Evolutionary conservation across 1,284 basidiomycete species (phyloP).

Genomic region (Sphagnurus paluster): DNA sequence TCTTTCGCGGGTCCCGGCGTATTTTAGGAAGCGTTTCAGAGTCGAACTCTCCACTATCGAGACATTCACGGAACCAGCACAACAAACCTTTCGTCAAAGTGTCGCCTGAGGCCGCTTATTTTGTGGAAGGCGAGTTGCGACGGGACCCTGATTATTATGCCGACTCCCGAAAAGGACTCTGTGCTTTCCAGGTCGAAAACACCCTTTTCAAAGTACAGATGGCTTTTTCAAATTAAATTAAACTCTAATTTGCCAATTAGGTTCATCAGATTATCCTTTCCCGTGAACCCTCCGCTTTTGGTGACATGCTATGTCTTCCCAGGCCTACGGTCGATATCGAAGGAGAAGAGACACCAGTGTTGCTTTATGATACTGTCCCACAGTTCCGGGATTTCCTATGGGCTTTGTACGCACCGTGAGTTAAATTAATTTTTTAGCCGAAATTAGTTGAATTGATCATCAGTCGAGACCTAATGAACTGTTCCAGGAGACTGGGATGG

Average conservation of each 20-base stretch:
- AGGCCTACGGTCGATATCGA: slow-evolving; percentile 19
- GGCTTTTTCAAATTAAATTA: not conserved
- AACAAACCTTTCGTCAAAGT: slow-evolving; percentile 8
- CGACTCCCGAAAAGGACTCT: slow-evolving; percentile 32
- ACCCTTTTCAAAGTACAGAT: slow-evolving; percentile 46
- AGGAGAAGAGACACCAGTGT: slow-evolving; percentile 31
- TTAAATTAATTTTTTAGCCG: slow-evolving; percentile 7
- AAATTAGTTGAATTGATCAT: not conserved
- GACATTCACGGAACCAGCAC: slow-evolving; percentile 15
- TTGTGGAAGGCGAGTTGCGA: slow-evolving; percentile 15
- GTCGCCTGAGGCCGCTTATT: slow-evolving; percentile 2
- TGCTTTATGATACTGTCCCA: slow-evolving; percentile 36
- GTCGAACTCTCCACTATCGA: slow-evolving; percentile 10
- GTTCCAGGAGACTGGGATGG: slow-evolving; percentile 25
- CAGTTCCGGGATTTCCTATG: slow-evolving; percentile 45
- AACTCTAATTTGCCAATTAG: slow-evolving; percentile 21
- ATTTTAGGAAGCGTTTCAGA: slow-evolving; percentile 24
- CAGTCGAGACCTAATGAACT: slow-evolving; percentile 30
- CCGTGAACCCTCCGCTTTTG: slow-evolving; percentile 41
- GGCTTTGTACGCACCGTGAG: slow-evolving; percentile 45
- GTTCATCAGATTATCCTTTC: slow-evolving; percentile 38
- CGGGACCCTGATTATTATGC: slow-evolving; percentile 32
- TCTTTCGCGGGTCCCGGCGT: slow-evolving; percentile 32
- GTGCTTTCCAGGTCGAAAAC: slow-evolving; percentile 40
- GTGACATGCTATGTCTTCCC: slow-evolving; percentile 39